Percentiles rank a stretch among this genome's conserved stretches.
These are phyloP conservation scores for Thalassia testudinum DNA, from an alignment of 116 monocot species.

Conservation along the genomic window DNA sequence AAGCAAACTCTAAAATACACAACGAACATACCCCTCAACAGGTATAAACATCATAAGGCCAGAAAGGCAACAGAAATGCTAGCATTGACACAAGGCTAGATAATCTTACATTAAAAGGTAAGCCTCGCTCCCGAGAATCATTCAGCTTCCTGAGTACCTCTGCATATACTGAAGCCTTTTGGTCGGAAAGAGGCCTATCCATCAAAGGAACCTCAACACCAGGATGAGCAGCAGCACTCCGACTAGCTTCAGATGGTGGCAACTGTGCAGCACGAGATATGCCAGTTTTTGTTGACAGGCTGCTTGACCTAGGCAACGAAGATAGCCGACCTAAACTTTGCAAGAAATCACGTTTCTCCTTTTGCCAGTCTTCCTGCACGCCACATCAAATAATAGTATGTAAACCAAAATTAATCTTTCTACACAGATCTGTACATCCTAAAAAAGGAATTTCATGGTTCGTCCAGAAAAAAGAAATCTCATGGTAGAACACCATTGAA, in stretches of 20 bases:
- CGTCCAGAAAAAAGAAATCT: no score
- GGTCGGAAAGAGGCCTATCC: conserved; percentile 56
- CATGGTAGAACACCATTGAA: no score
- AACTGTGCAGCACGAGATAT: conserved; percentile 18
- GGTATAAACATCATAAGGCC: no score
- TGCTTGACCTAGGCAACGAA: conserved; percentile 64
- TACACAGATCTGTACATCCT: no score
- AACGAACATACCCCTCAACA: no score
- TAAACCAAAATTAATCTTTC: no score
- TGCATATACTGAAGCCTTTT: conserved; percentile 82
- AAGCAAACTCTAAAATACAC: no score
- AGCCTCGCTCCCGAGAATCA: conserved; percentile 58
- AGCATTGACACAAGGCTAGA: not conserved
- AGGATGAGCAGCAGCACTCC: conserved; percentile 26
- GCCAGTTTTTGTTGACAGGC: conserved; percentile 26
- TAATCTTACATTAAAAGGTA: conserved; percentile 67
- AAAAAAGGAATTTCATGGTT: no score
- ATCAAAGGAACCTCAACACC: conserved; percentile 27
- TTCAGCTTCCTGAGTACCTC: conserved; percentile 66
- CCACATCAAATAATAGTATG: not conserved
- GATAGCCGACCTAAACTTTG: conserved; percentile 75
- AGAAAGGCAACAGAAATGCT: not conserved
- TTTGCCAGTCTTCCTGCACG: conserved; percentile 91
- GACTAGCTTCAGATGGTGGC: conserved; percentile 34
- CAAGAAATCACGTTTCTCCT: conserved; percentile 79